Evolutionary conservation across 257 asterid genomes (phyloP).

Genomic region (Solanum bulbocastanum): DNA sequence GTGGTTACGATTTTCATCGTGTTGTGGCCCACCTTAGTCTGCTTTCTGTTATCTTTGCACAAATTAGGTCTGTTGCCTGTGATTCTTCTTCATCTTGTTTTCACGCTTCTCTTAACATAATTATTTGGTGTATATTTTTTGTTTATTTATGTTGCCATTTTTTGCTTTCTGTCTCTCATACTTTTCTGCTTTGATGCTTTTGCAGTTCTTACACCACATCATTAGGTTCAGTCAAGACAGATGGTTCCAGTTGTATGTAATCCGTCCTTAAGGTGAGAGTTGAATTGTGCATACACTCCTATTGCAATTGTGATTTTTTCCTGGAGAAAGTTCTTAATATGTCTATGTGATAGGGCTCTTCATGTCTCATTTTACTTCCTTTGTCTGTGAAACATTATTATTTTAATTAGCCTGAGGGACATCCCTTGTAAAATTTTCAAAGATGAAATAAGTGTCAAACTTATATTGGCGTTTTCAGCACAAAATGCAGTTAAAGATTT

Average conservation of each 20-base stretch:
- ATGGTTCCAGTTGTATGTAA: constrained; percentile 20
- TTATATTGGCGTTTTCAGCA: not conserved
- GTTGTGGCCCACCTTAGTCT: not conserved
- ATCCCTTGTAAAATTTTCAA: not conserved
- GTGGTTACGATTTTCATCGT: not conserved
- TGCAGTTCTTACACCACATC: constrained; percentile 40
- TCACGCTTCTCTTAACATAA: not conserved
- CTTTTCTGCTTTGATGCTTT: constrained; percentile 1
- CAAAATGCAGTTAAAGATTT: not conserved
- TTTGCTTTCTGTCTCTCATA: not conserved
- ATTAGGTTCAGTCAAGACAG: constrained; percentile 17
- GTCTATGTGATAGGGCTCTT: not conserved
- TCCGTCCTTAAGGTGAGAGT: constrained; percentile 23
- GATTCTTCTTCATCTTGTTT: not conserved
- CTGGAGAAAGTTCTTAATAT: not conserved
- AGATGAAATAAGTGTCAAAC: not conserved
- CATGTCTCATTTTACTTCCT: not conserved
- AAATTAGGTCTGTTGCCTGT: not conserved
- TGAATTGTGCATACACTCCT: not conserved
- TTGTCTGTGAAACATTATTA: not conserved
- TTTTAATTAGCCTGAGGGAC: not conserved
- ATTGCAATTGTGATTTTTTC: not conserved
- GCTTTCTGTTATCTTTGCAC: not conserved
- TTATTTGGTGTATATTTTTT: not conserved
- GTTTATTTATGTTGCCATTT: not conserved